Evolutionary conservation across 1,139 yeast genomes (phyloP).

Genomic region (Lodderomyces metapsilosis): DNA sequence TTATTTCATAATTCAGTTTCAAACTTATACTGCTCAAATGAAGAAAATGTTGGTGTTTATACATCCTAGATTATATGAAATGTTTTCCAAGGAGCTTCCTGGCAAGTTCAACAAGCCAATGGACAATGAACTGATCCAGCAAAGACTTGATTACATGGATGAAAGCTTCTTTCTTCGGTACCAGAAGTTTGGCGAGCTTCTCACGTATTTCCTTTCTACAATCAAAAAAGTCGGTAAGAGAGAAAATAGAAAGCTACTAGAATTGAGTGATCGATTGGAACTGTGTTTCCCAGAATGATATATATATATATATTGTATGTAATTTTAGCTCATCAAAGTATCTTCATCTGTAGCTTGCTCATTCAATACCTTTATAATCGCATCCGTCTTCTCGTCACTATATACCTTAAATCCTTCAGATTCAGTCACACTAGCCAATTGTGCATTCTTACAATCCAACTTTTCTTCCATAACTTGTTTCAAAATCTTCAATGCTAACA

Average conservation of each 20-base stretch:
- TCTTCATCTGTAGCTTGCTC: constrained; percentile 55
- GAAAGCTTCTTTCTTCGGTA: constrained; percentile 51
- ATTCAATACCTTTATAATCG: constrained; percentile 71
- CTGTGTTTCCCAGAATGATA: constrained; percentile 26
- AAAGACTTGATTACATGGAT: constrained; percentile 46
- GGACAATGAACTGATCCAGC: constrained; percentile 37
- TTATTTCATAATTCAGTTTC: constrained; percentile 51
- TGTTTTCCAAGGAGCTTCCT: constrained; percentile 39
- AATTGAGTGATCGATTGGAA: constrained; percentile 55
- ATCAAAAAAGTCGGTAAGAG: constrained; percentile 60
- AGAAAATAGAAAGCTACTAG: constrained; percentile 57
- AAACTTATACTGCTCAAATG: constrained; percentile 52
- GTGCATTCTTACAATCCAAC: constrained; percentile 92
- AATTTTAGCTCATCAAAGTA: constrained; percentile 15
- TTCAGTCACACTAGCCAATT: constrained; percentile 87
- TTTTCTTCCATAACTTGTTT: constrained; percentile 99
- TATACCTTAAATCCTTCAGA: constrained; percentile 87
- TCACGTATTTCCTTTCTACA: constrained; percentile 54
- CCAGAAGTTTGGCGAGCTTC: constrained; percentile 52
- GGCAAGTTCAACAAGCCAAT: constrained; percentile 37
- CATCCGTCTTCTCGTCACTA: constrained; percentile 79
- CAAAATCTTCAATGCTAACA: constrained; percentile 81
- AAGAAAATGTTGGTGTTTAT: constrained; percentile 56
- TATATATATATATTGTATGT: background rate
- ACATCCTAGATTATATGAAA: constrained; percentile 44